A percentile compares a stretch with the other conserved stretches of the same genome.
phyloP scores from a whole-genome alignment of 257 asterid species.

The Marsdenia floribunda region DNA sequence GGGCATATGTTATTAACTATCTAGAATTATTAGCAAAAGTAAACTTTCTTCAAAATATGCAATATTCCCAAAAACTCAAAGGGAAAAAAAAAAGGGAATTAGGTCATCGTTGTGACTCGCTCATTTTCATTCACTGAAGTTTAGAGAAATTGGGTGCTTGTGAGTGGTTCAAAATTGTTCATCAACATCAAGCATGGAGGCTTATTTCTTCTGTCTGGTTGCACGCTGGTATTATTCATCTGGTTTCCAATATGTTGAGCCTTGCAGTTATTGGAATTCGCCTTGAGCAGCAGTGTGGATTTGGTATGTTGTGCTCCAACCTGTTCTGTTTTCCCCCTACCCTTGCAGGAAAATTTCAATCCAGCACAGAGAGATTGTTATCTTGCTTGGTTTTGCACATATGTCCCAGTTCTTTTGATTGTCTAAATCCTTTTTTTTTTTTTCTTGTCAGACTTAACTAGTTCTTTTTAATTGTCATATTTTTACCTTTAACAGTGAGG shows the following conservation, averaged over 20 bases:
- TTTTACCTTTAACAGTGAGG: constrained; percentile 38
- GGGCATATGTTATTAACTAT: not conserved
- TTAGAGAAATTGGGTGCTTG: constrained; percentile 76
- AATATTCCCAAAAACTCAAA: not conserved
- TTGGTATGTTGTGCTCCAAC: constrained; percentile 38
- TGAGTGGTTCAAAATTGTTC: constrained; percentile 67
- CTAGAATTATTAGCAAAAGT: not conserved
- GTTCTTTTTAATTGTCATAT: not conserved
- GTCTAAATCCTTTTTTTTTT: not conserved
- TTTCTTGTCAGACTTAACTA: no score
- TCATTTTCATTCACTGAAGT: constrained; percentile 32
- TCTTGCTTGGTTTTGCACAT: not conserved
- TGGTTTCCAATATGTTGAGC: constrained; percentile 72
- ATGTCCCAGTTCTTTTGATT: not conserved
- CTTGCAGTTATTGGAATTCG: constrained; percentile 79
- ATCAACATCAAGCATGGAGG: constrained; percentile 82
- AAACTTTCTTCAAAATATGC: no score
- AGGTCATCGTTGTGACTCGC: constrained; percentile 10
- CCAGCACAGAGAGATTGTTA: not conserved
- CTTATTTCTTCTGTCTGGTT: constrained; percentile 84
- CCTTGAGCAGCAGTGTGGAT: constrained; percentile 92
- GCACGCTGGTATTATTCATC: constrained; percentile 84
- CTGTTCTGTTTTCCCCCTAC: not conserved
- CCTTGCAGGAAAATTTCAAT: not conserved
- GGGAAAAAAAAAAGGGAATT: not conserved